Evolutionary conservation across 441 rosid genomes (phyloP), one percentile per base, ranked within the genome.

Genomic region (Macaranga tanarius): DNA sequence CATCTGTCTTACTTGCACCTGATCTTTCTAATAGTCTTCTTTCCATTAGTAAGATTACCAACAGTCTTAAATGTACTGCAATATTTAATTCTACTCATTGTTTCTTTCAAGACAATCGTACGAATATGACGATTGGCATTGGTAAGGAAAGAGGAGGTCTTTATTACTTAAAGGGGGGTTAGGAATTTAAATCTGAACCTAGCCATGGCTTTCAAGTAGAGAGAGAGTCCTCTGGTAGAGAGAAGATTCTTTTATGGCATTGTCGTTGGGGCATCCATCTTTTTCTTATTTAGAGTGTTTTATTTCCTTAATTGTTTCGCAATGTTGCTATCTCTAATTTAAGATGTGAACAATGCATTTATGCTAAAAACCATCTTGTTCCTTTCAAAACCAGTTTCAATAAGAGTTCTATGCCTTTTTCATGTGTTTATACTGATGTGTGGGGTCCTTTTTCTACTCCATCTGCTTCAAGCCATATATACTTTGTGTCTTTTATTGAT

Each of bases 81-180:
- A 38, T 38, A 38, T 38, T 38, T 38, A 2, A 38, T 38, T 38
- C 42, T 38, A 38, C 42, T 38, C 42, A 38, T 38, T 7, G 42
- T 38, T 3, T 38, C 3, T 38, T 38, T 38, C 42, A 7, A 2
- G 42, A 38, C 42, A 38, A 38, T 2, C 42, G 42, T 38, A 38
- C 7, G 3, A 38, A 38, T 3, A 38, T 38, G 42, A 38, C 7
- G 42, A 38, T 38, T 38, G 42, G 42, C 42, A 59, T 59, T 16
- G 63, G 42, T 59, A 59, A 59, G n/a, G 40, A 59, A 19, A 16
- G 63, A 59, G 63, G 63, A 59, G 10, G 63, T 59, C 63, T 16
- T 59, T 26, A 28, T 19, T 28, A 28, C 38, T 28, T 59, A 38
- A n/a, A 59, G 42, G 63, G 31, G 38, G 64, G 6, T 60, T 9